phyloP scores from a whole-genome alignment of 805 yeast genomes.

The Nakazawaea anatomiae region DNA sequence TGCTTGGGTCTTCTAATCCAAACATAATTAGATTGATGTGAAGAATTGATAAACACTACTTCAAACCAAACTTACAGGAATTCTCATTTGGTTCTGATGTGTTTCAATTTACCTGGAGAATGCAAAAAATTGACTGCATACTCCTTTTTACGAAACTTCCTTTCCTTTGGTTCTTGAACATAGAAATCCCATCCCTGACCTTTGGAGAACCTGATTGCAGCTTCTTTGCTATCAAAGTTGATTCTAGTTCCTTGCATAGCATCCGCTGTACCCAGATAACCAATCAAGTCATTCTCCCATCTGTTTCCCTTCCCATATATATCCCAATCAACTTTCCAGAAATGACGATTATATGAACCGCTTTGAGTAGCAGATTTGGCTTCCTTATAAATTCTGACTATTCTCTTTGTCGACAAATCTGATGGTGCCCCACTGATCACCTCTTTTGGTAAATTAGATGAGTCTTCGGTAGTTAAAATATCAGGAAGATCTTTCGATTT shows the following conservation, averaged over 20 bases:
- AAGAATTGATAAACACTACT: too few species aligned
- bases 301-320: conserved; percentile 68
- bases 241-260: conserved; percentile 76
- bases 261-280: conserved; percentile 76
- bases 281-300: conserved; percentile 88
- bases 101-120: conserved; percentile 65
- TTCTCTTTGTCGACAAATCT: conserved; percentile 54
- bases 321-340: conserved; percentile 85
- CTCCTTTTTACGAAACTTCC: conserved; percentile 69
- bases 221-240: conserved; percentile 68
- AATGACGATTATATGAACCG: conserved; percentile 44
- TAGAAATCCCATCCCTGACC: conserved; percentile 85
- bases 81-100: conserved; percentile 67
- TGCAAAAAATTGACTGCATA: conserved; percentile 70
- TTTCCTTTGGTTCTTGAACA: conserved; percentile 74
- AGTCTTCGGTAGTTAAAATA: conserved; percentile 14
- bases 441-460: conserved; percentile 41
- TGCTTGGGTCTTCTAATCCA: too few species aligned
- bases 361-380: conserved; percentile 80
- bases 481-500: conserved; percentile 7
- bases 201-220: conserved; percentile 73
- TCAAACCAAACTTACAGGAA: background rate
- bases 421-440: conserved; percentile 72
- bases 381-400: conserved; percentile 72
- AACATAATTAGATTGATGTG: too few species aligned